Evolutionary conservation across 345 rosid species (phyloP), one percentile per base, ranked within the genome.

Genomic region (Sisymbrium irio): DNA sequence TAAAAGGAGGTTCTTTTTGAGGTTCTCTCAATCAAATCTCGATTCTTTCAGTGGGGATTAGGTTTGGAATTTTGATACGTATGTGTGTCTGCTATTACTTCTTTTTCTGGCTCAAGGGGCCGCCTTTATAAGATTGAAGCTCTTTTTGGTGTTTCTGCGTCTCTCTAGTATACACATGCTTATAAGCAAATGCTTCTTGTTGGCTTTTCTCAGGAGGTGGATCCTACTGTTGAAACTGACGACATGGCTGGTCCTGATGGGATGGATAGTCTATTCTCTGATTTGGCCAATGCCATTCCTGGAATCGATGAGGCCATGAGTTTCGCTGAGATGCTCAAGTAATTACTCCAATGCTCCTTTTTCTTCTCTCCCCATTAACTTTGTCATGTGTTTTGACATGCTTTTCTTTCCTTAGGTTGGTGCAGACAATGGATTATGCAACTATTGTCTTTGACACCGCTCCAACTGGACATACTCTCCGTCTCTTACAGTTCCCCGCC

Each of bases 291-390:
- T 87, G 92, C 99, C 0, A 95, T 95, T 76, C 99, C 99, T 41
- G 99, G 99, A 37, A 96, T 96, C 46, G 99, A 96, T 20, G 98
- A 92, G 81, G 99, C 99, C 1, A 92, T 96, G 99, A 96, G 98
- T 80, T 96, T 96, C 73, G 97, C 97, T 0, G 97, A 95, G 84
- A 95, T 92, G 97, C 85, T 92, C 56, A 96, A 96, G 99, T 92
- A 82, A 83, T 8, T 41, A 56, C 45, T 47, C 67, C 18, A 76
- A 76, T 77, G 13, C 25, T 11, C 1, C 53, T 53, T 36, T 9
- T 36, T 14, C 6, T 54, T 73, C 44, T 37, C 32, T 37, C 2
- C 4, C 28, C 2, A 27, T 27, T 3, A 22, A 22, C 27, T 22
- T 22, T 22, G 27, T 68, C 17, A 27, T 17, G 37, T 42, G n/a